Evolutionary conservation across 306 rosid genomes (phyloP).

Genomic region (Pyrus communis): DNA sequence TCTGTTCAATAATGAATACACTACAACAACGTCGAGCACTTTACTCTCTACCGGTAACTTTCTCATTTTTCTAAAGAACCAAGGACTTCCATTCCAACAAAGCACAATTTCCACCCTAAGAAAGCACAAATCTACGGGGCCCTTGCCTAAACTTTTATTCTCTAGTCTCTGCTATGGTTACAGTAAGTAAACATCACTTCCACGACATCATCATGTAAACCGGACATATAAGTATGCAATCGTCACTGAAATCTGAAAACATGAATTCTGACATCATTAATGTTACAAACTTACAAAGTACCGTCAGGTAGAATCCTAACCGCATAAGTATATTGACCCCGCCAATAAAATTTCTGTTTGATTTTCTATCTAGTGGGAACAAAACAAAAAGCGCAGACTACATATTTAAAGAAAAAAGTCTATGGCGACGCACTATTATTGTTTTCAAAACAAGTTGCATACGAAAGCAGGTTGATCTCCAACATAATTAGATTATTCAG

Average conservation of each 20-base stretch:
- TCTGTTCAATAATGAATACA: slow-evolving; percentile 16
- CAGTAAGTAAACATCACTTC: slow-evolving; percentile 2
- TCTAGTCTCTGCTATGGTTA: background rate
- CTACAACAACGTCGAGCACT: background rate
- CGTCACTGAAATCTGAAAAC: slow-evolving; percentile 13
- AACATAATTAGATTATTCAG: background rate
- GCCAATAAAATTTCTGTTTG: background rate
- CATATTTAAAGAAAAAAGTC: background rate
- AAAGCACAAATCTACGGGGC: slow-evolving; percentile 19
- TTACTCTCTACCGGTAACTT: slow-evolving; percentile 13
- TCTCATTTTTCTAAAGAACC: slow-evolving; percentile 28
- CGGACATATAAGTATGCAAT: background rate
- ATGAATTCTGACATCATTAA: background rate
- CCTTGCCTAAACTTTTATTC: slow-evolving; percentile 15
- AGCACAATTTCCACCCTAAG: slow-evolving; percentile 11
- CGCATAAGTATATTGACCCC: background rate
- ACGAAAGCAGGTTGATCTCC: background rate
- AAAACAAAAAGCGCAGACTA: background rate
- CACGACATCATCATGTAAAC: slow-evolving; percentile 4
- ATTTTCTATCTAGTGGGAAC: background rate
- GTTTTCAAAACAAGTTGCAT: background rate
- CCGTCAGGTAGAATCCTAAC: background rate
- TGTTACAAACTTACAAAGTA: background rate
- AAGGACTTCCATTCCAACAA: slow-evolving; percentile 20
- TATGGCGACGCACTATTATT: background rate